A percentile compares a stretch with the other conserved stretches of the same genome.
Evolutionary conservation across 2,329 filamentous ascomycete genomes (phyloP).

Genomic region (Zelopaecilomyces penicillatus): DNA sequence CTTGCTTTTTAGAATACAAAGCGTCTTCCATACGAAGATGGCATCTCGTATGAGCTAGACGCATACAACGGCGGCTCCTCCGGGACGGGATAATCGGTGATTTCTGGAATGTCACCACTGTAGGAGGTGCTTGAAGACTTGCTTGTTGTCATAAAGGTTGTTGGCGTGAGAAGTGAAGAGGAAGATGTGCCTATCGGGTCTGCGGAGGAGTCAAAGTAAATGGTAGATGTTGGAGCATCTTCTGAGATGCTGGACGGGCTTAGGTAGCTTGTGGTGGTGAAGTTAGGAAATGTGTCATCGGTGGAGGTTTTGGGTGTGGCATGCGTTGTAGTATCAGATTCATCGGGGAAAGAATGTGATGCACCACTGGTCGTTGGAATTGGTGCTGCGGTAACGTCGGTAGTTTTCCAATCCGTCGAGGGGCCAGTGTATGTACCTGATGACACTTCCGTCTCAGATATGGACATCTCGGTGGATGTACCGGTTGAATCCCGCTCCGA

Average conservation of each 20-base stretch:
- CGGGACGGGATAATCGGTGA: neutral
- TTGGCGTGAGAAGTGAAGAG: conserved; percentile 4
- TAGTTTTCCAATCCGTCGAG: neutral
- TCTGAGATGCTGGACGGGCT: neutral
- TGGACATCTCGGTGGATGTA: neutral
- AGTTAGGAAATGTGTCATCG: neutral
- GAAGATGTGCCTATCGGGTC: conserved; percentile 7
- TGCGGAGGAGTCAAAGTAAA: conserved; percentile 9
- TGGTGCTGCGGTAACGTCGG: neutral
- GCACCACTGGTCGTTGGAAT: neutral
- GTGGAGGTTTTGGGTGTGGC: neutral
- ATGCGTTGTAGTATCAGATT: neutral
- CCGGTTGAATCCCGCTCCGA: neutral
- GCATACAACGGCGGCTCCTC: conserved; percentile 10
- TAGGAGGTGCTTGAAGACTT: conserved; percentile 6
- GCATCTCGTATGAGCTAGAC: conserved; percentile 17
- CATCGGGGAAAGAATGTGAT: neutral
- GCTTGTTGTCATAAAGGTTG: conserved; percentile 18
- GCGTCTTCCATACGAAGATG: conserved; percentile 11
- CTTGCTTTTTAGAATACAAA: neutral
- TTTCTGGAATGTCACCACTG: neutral
- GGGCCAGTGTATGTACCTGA: neutral
- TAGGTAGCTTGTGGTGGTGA: neutral
- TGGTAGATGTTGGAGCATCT: conserved; percentile 4
- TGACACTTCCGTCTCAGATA: neutral